Conservation (phyloP, 176 grass and related monocot genomes). For the Cymbopogon citratus region DNA sequence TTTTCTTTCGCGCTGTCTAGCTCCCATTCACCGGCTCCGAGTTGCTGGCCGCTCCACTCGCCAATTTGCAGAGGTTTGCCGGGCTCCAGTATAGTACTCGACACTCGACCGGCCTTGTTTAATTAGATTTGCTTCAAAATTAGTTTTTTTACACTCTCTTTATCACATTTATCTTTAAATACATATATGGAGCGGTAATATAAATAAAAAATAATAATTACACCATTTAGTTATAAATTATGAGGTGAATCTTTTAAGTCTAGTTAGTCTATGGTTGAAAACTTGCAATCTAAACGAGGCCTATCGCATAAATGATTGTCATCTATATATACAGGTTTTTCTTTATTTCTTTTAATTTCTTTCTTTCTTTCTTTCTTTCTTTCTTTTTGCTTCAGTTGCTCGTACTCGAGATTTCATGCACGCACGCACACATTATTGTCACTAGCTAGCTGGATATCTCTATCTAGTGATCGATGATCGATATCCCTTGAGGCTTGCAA, state of each 20-base stretch:
- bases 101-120: not conserved
- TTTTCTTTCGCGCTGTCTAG: constrained; percentile 18
- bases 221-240: no score
- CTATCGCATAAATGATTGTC: not conserved
- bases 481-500: not conserved
- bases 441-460: not conserved
- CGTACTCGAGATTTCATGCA: not conserved
- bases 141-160: no score
- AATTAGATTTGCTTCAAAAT: no score
- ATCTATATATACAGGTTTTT: not conserved
- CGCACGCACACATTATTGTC: not conserved
- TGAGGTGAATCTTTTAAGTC: no score
- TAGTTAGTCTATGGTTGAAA: no score
- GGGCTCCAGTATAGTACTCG: not conserved
- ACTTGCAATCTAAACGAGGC: no score
- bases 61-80: constrained; percentile 20
- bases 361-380: no score
- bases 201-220: no score
- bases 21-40: constrained; percentile 23
- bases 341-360: no score
- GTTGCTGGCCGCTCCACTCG: constrained; percentile 31
- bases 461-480: not conserved
- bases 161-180: no score
- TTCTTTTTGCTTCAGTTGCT: no score
- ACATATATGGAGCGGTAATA: no score